A percentile compares a stretch with the other conserved stretches of the same genome.
Evolutionary conservation across 805 yeast genomes (phyloP).

Genomic region (Kodamaea lidongshanica): DNA sequence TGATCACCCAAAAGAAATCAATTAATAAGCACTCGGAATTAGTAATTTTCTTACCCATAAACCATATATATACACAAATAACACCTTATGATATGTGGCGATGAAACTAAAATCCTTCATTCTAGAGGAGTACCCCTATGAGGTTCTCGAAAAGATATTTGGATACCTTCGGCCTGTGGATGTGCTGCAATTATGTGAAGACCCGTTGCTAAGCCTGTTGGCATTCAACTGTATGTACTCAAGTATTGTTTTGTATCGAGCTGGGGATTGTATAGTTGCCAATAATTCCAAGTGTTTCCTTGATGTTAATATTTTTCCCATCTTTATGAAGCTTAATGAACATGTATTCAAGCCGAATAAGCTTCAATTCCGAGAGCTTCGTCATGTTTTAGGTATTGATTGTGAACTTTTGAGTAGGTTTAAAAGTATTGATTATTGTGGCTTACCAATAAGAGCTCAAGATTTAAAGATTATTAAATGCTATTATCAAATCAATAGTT

Average conservation of each 20-base stretch:
- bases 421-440: slow-evolving; percentile 3
- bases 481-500: not conserved
- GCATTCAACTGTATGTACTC: slow-evolving; percentile 6
- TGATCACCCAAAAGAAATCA: no score
- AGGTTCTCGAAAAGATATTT: slow-evolving; percentile 3
- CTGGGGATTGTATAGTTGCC: slow-evolving; percentile 2
- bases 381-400: slow-evolving; percentile 3
- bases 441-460: slow-evolving; percentile 2
- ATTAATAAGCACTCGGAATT: no score
- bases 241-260: slow-evolving; percentile 2
- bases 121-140: no score
- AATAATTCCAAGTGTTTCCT: slow-evolving; percentile 2
- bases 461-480: no score
- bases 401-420: slow-evolving; percentile 1
- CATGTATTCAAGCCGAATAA: slow-evolving; percentile 2
- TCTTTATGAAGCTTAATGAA: slow-evolving; percentile 1
- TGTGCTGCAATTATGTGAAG: not conserved
- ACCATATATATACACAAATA: no score
- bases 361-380: slow-evolving; percentile 6
- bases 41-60: no score
- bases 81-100: no score
- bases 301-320: slow-evolving; percentile 3
- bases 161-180: slow-evolving; percentile 3
- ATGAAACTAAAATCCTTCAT: no score
- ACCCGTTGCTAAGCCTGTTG: slow-evolving; percentile 1